phyloP scores from a whole-genome alignment of 805 yeast genomes.

The Sungouiella blattae region DNA sequence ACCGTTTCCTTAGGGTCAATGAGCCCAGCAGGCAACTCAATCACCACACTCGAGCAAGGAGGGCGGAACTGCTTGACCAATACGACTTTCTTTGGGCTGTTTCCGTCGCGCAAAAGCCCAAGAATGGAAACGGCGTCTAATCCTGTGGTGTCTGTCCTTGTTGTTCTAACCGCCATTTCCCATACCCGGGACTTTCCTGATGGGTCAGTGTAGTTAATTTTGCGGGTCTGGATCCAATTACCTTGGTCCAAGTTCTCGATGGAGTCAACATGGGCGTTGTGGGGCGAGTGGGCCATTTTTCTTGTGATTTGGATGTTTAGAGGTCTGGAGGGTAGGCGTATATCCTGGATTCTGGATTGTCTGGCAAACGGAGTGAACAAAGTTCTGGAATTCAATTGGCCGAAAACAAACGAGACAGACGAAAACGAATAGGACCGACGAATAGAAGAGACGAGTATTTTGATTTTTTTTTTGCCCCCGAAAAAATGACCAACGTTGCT shows the following conservation, averaged over 20 bases:
- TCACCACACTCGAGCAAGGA: conserved; percentile 82
- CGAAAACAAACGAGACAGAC: too few relatives aligned
- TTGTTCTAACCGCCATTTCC: conserved; percentile 86
- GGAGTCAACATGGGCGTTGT: conserved; percentile 28
- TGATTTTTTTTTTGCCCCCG: too few relatives aligned
- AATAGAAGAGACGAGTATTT: too few relatives aligned
- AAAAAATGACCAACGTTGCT: too few relatives aligned
- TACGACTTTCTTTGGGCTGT: conserved; percentile 38
- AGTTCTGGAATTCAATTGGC: too few relatives aligned
- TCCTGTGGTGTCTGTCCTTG: conserved; percentile 55
- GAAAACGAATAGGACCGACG: too few relatives aligned
- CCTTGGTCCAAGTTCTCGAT: conserved; percentile 35
- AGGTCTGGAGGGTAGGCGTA: neutral
- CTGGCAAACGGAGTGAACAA: too few relatives aligned
- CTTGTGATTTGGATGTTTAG: neutral
- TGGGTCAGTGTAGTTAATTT: conserved; percentile 70
- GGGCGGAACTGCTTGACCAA: conserved; percentile 92
- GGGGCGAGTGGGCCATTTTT: conserved; percentile 26
- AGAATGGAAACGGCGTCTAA: conserved; percentile 91
- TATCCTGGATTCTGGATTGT: too few relatives aligned
- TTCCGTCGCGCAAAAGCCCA: conserved; percentile 58
- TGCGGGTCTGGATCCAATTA: conserved; percentile 53
- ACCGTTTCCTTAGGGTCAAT: conserved; percentile 80
- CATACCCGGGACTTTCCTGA: conserved; percentile 66
- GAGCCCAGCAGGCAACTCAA: conserved; percentile 94